A percentile compares a stretch with the other conserved stretches of the same genome.
These are phyloP conservation scores for Xylariaceae sp. DNA, from an alignment of 2,329 filamentous ascomycete species.

Conservation along the genomic window DNA sequence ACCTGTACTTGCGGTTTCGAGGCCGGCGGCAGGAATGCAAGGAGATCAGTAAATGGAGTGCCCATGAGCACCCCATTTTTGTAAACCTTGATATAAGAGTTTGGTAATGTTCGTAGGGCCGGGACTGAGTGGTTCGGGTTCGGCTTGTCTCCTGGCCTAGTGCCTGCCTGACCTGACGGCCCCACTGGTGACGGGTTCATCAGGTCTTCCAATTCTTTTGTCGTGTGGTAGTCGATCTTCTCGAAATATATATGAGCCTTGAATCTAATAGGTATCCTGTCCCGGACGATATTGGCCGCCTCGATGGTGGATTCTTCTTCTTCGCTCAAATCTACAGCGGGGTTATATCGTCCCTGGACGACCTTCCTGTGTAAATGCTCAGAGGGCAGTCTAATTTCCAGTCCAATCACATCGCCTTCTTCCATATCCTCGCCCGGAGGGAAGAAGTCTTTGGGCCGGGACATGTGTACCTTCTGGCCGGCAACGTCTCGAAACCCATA, in stretches of 20 bases:
- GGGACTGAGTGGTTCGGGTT: slow-evolving; percentile 75
- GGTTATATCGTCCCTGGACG: slow-evolving; percentile 86
- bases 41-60: slow-evolving; percentile 83
- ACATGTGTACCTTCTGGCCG: slow-evolving; percentile 92
- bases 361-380: slow-evolving; percentile 87
- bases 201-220: slow-evolving; percentile 85
- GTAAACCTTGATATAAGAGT: slow-evolving; percentile 86
- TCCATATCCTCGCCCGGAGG: slow-evolving; percentile 77
- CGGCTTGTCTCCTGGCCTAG: slow-evolving; percentile 59
- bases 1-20: slow-evolving; percentile 74
- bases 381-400: slow-evolving; percentile 86
- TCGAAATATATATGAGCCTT: slow-evolving; percentile 95
- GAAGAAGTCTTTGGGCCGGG: slow-evolving; percentile 89
- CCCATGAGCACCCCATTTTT: slow-evolving; percentile 90
- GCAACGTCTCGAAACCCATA: slow-evolving; percentile 90
- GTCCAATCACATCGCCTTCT: slow-evolving; percentile 91
- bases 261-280: slow-evolving; percentile 92
- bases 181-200: slow-evolving; percentile 70
- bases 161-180: slow-evolving; percentile 44
- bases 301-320: slow-evolving; percentile 62
- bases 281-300: slow-evolving; percentile 83
- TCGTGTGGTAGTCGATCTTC: slow-evolving; percentile 84
- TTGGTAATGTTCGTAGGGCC: slow-evolving; percentile 83
- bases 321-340: slow-evolving; percentile 73
- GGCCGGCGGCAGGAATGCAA: slow-evolving; percentile 90